These are phyloP conservation scores for Colletotrichum liaoningense DNA, from an alignment of 2,329 filamentous ascomycete genomes.

Conservation along the genomic window DNA sequence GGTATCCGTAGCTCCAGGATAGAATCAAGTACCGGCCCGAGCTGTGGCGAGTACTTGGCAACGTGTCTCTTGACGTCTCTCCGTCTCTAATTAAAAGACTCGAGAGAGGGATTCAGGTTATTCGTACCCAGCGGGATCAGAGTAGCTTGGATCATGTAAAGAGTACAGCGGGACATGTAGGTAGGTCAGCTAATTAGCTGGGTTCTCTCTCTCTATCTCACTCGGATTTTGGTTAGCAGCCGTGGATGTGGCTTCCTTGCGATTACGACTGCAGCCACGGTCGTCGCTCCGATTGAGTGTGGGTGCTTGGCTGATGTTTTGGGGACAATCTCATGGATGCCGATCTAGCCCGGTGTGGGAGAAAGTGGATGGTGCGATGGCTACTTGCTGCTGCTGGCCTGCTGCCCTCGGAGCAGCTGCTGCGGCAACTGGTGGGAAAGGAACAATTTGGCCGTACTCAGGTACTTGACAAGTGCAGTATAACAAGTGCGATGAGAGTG, in stretches of 20 bases:
- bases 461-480: not conserved
- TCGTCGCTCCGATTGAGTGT: not conserved
- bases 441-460: not conserved
- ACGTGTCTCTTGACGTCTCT: not conserved
- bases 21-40: constrained; percentile 11
- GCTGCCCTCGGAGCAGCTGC: not conserved
- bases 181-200: not conserved
- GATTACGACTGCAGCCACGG: constrained; percentile 29
- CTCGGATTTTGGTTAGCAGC: not conserved
- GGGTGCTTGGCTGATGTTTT: not conserved
- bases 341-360: constrained; percentile 5
- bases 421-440: not conserved
- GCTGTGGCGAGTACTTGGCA: constrained; percentile 11
- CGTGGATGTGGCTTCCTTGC: not conserved
- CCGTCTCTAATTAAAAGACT: not conserved
- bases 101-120: not conserved
- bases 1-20: not conserved
- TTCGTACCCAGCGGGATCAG: not conserved
- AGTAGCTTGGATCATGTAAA: not conserved
- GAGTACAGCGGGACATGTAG: not conserved
- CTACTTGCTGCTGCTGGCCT: not conserved
- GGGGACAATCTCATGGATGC: not conserved
- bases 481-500: not conserved
- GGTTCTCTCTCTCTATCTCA: not conserved
- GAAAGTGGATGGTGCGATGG: not conserved